These are phyloP conservation scores for Rhodotorula sp. DNA, from an alignment of 1,284 basidiomycete genomes.

Conservation along the genomic window DNA sequence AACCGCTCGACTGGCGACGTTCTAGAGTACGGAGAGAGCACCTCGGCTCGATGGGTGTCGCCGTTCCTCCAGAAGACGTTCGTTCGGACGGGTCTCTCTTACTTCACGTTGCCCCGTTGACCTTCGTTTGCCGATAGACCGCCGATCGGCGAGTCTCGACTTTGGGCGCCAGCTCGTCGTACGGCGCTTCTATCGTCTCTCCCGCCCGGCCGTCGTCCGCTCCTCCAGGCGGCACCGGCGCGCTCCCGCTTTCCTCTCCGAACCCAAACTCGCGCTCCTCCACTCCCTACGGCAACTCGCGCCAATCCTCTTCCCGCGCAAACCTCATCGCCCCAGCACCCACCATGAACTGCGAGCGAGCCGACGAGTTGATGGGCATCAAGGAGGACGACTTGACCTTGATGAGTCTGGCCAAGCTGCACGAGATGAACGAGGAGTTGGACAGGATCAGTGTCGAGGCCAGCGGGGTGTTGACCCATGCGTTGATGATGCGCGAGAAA, in stretches of 20 bases:
- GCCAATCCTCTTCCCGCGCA: background rate
- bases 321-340: background rate
- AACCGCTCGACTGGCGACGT: slow-evolving; percentile 85
- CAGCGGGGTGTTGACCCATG: slow-evolving; percentile 37
- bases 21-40: slow-evolving; percentile 83
- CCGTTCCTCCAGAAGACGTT: slow-evolving; percentile 88
- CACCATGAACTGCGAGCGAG: slow-evolving; percentile 27
- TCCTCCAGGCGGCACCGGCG: slow-evolving; percentile 3
- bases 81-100: slow-evolving; percentile 27
- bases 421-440: slow-evolving; percentile 15
- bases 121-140: background rate
- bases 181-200: slow-evolving; percentile 1
- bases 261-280: slow-evolving; percentile 17
- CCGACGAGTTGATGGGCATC: slow-evolving; percentile 18
- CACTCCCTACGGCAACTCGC: slow-evolving; percentile 6
- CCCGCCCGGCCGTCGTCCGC: slow-evolving; percentile 17
- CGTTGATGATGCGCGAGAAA: slow-evolving; percentile 38
- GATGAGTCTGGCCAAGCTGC: slow-evolving; percentile 17
- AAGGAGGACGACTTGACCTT: slow-evolving; percentile 30
- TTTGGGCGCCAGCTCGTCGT: background rate
- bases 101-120: background rate
- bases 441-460: slow-evolving; percentile 36
- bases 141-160: too few relatives aligned
- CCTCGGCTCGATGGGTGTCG: slow-evolving; percentile 82
- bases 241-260: slow-evolving; percentile 12